Evolutionary conservation across 1,284 basidiomycete species (phyloP).

Genomic region (Cerrena zonata): DNA sequence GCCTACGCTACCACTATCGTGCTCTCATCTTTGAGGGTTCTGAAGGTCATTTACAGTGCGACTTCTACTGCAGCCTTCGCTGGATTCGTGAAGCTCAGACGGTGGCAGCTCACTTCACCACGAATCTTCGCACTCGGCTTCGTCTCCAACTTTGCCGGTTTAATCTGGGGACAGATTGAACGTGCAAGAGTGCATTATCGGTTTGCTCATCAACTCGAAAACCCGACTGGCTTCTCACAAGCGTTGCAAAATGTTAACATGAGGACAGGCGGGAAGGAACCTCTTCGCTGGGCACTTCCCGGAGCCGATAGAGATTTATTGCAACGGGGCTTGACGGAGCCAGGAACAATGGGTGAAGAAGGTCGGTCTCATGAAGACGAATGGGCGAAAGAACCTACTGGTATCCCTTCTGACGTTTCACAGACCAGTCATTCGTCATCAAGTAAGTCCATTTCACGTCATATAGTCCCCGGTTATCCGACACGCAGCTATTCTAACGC

Average conservation of each 20-base stretch:
- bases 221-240: slow-evolving; percentile 35
- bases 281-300: slow-evolving; percentile 10
- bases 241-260: slow-evolving; percentile 36
- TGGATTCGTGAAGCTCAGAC: slow-evolving; percentile 11
- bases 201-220: slow-evolving; percentile 35
- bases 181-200: slow-evolving; percentile 18
- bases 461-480: not conserved
- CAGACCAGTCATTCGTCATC: not conserved
- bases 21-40: slow-evolving; percentile 1
- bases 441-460: not conserved
- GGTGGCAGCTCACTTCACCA: slow-evolving; percentile 6
- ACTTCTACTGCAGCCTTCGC: slow-evolving; percentile 15
- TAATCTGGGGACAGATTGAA: slow-evolving; percentile 16
- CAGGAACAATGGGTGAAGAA: not conserved
- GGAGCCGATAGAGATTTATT: slow-evolving; percentile 8
- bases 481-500: not conserved
- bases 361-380: not conserved
- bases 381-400: not conserved
- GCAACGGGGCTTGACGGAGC: not conserved
- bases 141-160: slow-evolving; percentile 14
- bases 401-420: not conserved
- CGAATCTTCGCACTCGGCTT: slow-evolving; percentile 13
- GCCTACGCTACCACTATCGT: not conserved
- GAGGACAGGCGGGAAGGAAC: slow-evolving; percentile 17
- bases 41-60: slow-evolving; percentile 21